These are phyloP conservation scores for Trypanosoma cruzi DNA, from an alignment of 208 protist genomes.

Conservation along the genomic window DNA sequence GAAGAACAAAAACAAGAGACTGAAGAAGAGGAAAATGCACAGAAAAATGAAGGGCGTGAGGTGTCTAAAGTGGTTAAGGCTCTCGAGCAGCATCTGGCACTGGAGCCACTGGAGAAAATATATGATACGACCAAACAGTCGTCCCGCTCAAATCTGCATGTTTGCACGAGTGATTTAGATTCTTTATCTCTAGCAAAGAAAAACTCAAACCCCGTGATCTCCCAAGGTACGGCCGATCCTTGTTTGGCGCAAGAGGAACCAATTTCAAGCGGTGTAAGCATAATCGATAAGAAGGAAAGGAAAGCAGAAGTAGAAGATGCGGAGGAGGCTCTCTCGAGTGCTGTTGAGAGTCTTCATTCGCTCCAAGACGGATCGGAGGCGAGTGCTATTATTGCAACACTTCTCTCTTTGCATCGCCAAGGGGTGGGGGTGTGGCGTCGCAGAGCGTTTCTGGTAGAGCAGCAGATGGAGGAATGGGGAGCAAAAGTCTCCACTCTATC, in stretches of 20 bases:
- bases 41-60: background rate
- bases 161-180: background rate
- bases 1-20: background rate
- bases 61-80: conserved; percentile 2
- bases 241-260: background rate
- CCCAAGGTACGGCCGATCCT: background rate
- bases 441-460: background rate
- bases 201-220: background rate
- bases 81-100: background rate
- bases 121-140: background rate
- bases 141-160: background rate
- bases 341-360: conserved; percentile 10
- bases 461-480: background rate
- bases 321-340: conserved; percentile 5
- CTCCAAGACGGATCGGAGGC: conserved; percentile 25
- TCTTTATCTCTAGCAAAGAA: background rate
- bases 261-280: background rate
- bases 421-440: conserved; percentile 8
- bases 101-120: background rate
- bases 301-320: background rate
- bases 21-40: background rate
- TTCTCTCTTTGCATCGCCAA: conserved; percentile 22
- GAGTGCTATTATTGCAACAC: conserved; percentile 19
- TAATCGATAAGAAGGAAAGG: background rate
- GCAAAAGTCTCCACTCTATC: background rate